phyloP scores from a whole-genome alignment of 345 rosid species.

The Corchorus olitorius region DNA sequence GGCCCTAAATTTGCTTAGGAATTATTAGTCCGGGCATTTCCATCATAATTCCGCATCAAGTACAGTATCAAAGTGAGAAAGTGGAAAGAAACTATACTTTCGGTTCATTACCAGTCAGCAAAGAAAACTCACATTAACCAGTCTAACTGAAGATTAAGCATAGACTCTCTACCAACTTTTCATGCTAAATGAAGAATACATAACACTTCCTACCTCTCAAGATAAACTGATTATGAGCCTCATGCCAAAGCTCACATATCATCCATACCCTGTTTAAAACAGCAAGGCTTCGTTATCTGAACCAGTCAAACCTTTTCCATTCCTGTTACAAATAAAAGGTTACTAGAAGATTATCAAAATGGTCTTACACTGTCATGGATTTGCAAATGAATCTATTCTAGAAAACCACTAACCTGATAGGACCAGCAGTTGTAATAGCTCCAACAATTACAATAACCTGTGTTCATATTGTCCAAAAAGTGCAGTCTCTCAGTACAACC shows the following conservation, averaged over 20 bases:
- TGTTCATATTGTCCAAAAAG: not conserved
- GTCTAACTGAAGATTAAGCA: not conserved
- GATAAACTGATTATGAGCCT: not conserved
- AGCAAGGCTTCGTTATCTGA: not conserved
- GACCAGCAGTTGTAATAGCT: not conserved
- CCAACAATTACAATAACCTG: not conserved
- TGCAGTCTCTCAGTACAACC: not conserved
- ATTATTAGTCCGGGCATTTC: not conserved
- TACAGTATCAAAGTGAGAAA: not conserved
- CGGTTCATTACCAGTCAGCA: not conserved
- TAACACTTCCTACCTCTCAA: not conserved
- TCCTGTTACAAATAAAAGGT: not conserved
- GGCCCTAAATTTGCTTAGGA: not conserved
- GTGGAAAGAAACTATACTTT: not conserved
- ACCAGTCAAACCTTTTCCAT: not conserved
- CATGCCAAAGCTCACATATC: not conserved
- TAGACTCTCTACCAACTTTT: not conserved
- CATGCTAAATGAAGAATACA: not conserved
- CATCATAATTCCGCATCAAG: not conserved
- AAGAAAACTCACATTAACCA: not conserved
- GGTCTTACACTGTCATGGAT: not conserved
- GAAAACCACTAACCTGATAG: not conserved
- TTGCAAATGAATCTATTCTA: not conserved
- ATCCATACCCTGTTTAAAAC: not conserved
- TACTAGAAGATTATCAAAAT: conserved; percentile 4